A percentile compares a stretch with the other conserved stretches of the same genome.
These are phyloP conservation scores for Parsonsia alboflavescens DNA, from an alignment of 257 asterid genomes.

Conservation along the genomic window DNA sequence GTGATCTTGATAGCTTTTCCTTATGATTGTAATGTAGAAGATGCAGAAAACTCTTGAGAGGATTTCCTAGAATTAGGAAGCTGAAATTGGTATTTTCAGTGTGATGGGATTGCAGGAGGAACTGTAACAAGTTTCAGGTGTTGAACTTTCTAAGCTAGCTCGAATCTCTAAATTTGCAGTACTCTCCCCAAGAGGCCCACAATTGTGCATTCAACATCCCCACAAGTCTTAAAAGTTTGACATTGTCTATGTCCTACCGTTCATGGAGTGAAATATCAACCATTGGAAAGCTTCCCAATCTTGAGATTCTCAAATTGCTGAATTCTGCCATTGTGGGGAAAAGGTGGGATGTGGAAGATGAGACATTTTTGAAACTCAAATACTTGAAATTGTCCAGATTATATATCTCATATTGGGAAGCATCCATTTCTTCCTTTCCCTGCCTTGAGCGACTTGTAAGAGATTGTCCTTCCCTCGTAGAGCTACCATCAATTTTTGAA, in stretches of 20 bases:
- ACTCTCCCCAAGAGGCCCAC: not conserved
- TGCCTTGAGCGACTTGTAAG: slow-evolving; percentile 2
- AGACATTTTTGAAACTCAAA: not conserved
- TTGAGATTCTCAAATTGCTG: not conserved
- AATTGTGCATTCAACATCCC: not conserved
- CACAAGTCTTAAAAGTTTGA: not conserved
- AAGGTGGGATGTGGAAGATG: not conserved
- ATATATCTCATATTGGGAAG: not conserved
- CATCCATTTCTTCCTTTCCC: not conserved
- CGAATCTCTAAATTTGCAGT: not conserved
- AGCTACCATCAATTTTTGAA: not conserved
- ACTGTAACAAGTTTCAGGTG: not conserved
- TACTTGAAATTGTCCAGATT: not conserved
- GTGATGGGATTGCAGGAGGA: not conserved
- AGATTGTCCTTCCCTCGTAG: not conserved
- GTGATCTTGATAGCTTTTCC: not conserved
- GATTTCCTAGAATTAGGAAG: not conserved
- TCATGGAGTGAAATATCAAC: not conserved
- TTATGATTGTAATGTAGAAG: not conserved
- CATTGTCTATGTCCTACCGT: not conserved
- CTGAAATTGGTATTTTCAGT: not conserved
- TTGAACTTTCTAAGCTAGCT: slow-evolving; percentile 1
- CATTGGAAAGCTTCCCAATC: slow-evolving; percentile 1
- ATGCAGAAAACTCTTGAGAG: not conserved
- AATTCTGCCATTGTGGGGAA: not conserved